Evolutionary conservation across 495 filamentous ascomycete genomes (phyloP), one percentile per base, ranked within the genome.

Genomic region (Annulohypoxylon bovei): DNA sequence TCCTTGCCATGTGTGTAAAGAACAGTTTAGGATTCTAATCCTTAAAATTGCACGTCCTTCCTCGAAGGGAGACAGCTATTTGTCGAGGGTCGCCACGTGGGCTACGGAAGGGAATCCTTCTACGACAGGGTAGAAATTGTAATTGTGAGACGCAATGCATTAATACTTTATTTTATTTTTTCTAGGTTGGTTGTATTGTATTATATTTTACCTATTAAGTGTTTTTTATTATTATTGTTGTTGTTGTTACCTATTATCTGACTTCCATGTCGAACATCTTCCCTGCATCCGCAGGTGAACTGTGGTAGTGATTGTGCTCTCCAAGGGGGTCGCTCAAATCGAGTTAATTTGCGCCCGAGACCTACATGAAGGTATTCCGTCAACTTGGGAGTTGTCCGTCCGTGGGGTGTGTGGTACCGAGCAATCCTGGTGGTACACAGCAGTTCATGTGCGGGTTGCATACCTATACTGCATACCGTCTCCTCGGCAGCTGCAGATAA

Each of bases 291-390:
- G 28, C 4, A 14, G 28, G 55, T 42, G 39, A 18, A 20, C 16
- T 20, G 14, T 42, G 4, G 6, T 11, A 42, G 56, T 59, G 40
- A 18, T 57, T 32, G 39, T 54, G 37, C 60, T 47, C 44, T 11
- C 53, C 39, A 57, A 47, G 47, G 18, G 50, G 30, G 56, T 30
- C 7, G 8, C 18, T 44, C 57, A 25, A 22, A 37, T 37, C 56
- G 20, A 58, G 35, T 39, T 37, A 46, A 44, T 54, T 49, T 54
- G 63, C 53, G 52, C 58, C 68, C 58, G 68, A 71, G 68, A 71
- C 68, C 57, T 71, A 66, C 68, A 71, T 71, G 63, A 66, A 20
- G 58, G 47, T 37, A 59, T 71, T 63, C 63, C 68, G 68, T 62
- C 16, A 28, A 54, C 68, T 67, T 71, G 62, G 68, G 68, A 62